phyloP scores from a whole-genome alignment of 208 protist genomes.

The Trypanosoma brucei region DNA sequence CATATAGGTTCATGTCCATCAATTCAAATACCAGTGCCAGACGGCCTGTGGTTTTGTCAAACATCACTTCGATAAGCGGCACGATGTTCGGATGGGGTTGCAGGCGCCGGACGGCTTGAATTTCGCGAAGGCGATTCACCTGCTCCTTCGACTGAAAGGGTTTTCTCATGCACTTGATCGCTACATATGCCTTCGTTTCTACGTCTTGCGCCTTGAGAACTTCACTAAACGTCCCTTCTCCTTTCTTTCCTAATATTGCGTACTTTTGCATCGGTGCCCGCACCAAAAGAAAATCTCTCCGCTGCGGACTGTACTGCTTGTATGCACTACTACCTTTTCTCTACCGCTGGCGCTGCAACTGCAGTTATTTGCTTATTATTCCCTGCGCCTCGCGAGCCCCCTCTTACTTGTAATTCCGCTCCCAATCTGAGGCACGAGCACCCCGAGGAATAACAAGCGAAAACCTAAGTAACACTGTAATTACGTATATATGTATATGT shows the following conservation, averaged over 20 bases:
- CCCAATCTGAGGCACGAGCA: too few relatives aligned
- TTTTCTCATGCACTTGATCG: constrained; percentile 98
- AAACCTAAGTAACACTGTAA: neutral
- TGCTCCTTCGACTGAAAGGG: constrained; percentile 91
- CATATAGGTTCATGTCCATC: constrained; percentile 98
- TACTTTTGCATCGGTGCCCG: constrained; percentile 83
- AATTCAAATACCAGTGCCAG: constrained; percentile 97
- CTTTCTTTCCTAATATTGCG: constrained; percentile 93
- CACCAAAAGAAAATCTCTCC: neutral
- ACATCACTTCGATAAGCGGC: constrained; percentile 94
- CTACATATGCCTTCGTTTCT: constrained; percentile 87
- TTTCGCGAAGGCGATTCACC: constrained; percentile 96
- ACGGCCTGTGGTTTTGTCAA: constrained; percentile 85
- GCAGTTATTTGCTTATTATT: too few relatives aligned
- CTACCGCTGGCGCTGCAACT: too few relatives aligned
- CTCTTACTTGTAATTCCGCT: too few relatives aligned
- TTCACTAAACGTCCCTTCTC: constrained; percentile 97
- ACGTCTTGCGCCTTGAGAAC: constrained; percentile 94
- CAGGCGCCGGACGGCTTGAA: constrained; percentile 91
- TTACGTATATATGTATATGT: constrained; percentile 1
- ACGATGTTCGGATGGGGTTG: constrained; percentile 94
- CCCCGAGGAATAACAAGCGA: too few relatives aligned
- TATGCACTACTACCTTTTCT: neutral
- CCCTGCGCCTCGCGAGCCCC: too few relatives aligned
- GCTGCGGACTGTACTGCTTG: neutral